Base-by-base conservation (phyloP, 2,329 filamentous ascomycete genomes). In the Pleomassaria siparia region DNA sequence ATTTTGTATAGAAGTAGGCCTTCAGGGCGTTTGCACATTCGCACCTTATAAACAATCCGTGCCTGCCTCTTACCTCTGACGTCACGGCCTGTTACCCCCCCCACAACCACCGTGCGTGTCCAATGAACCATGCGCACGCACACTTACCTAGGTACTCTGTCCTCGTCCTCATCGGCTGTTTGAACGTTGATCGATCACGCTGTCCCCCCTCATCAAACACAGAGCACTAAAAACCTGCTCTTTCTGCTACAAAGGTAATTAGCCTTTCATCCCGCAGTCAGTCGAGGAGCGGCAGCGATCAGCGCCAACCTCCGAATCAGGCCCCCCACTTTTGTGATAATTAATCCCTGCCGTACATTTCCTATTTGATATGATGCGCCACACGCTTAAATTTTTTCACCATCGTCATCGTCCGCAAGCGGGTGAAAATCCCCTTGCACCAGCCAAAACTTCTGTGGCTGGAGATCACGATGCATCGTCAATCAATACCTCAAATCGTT, bases 321-420 rank as follows among this genome's bases (percentile, higher is more conserved):
- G 29, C 12, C 22, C 12, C 33, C 16, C 20, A 2, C 6, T 20
- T 22, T 30, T 28, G 9, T 20, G 16, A 5, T 40, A 9, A 28
- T 40, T 40, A 9, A 28, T 40, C 26, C 39, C 39, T 37, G 46
- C 41, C 15, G 29, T 24, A 16, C 15, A 18, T 13, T n/a, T 20
- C 33, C n/a, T 21, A 42, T 48, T 45, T 18, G 45, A 3, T 13
- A 13, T 47, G 32, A 44, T 43, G 47, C 44, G 51, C 51, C 51
- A 54, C 51, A 54, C 35, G 40, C 33, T 46, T 50, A 50, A 9
- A 40, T 26, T 50, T 26, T 21, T 10, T 11, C 16, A 12, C n/a
- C 29, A 32, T 46, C 47, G 40, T 44, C 36, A 46, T 37, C 15
- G 25, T 10, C 37, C 24, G 37, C 37, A 12, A 28, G 12, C 11